These are phyloP conservation scores for Candida tetrigidarum DNA, from an alignment of 1,139 yeast genomes.

Conservation along the genomic window DNA sequence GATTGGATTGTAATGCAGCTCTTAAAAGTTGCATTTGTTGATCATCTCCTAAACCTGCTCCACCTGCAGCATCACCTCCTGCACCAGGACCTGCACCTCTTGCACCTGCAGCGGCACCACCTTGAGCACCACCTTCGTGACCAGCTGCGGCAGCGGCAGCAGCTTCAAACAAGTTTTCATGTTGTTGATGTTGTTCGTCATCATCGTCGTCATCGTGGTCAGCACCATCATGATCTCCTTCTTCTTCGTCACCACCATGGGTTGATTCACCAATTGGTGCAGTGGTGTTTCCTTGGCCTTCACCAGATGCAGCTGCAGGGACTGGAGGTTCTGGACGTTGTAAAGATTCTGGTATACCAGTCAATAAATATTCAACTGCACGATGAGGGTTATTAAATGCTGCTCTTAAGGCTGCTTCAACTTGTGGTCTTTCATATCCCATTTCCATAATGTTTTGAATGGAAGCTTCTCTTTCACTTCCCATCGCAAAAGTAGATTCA, in stretches of 20 bases:
- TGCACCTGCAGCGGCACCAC: conserved; percentile 33
- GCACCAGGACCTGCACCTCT: conserved; percentile 32
- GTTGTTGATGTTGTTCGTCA: conserved; percentile 30
- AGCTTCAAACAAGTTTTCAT: conserved; percentile 65
- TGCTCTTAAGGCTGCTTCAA: conserved; percentile 89
- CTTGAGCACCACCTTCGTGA: conserved; percentile 22
- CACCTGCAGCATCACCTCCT: conserved; percentile 23
- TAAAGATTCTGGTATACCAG: conserved; percentile 82
- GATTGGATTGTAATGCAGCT: conserved; percentile 81
- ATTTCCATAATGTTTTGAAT: conserved; percentile 87
- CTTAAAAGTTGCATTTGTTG: conserved; percentile 70
- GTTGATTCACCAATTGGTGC: conserved; percentile 14
- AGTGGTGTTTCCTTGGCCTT: conserved; percentile 21
- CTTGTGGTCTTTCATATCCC: conserved; percentile 93
- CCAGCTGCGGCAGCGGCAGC: conserved; percentile 67
- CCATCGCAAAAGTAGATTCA: conserved; percentile 56
- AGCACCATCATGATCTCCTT: too few relatives aligned
- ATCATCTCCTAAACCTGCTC: conserved; percentile 41
- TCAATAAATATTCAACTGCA: conserved; percentile 92
- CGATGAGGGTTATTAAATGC: conserved; percentile 98
- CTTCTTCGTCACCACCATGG: conserved; percentile 15
- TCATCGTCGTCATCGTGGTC: conserved; percentile 28
- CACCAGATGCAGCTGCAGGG: conserved; percentile 30
- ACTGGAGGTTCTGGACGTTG: conserved; percentile 34
- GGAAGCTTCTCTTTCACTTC: conserved; percentile 67